Conservation (phyloP, 495 filamentous ascomycete genomes). For the Aspergillus carlsbadensis region DNA sequence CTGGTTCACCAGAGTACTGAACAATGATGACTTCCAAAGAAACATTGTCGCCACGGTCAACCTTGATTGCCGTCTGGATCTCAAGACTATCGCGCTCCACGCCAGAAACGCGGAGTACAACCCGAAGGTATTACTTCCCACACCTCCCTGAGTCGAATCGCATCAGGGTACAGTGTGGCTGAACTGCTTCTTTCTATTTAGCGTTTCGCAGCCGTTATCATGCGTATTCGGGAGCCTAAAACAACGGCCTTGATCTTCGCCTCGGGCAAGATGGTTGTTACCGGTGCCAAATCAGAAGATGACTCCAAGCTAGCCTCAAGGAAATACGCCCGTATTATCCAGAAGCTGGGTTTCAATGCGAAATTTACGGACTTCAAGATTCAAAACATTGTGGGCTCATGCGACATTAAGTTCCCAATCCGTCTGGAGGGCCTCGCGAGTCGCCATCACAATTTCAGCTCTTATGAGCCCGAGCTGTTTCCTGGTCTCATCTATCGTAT, state of each 20-base stretch:
- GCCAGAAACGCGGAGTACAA: slow-evolving; percentile 99
- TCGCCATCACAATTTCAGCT: slow-evolving; percentile 98
- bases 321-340: slow-evolving; percentile 99
- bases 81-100: slow-evolving; percentile 98
- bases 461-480: slow-evolving; percentile 98
- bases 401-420: slow-evolving; percentile 99
- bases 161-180: slow-evolving; percentile 47
- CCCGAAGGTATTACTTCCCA: slow-evolving; percentile 71
- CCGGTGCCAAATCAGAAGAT: slow-evolving; percentile 97
- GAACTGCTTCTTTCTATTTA: slow-evolving; percentile 46
- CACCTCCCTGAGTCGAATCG: slow-evolving; percentile 40
- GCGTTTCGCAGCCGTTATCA: slow-evolving; percentile 99
- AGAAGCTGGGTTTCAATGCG: slow-evolving; percentile 99
- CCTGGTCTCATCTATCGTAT: slow-evolving; percentile 99
- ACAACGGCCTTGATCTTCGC: slow-evolving; percentile 98
- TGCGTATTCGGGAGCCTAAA: slow-evolving; percentile 99
- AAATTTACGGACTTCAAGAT: slow-evolving; percentile 99
- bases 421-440: slow-evolving; percentile 92
- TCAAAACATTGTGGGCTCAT: slow-evolving; percentile 98
- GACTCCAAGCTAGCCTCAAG: slow-evolving; percentile 94
- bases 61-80: slow-evolving; percentile 93
- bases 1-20: slow-evolving; percentile 49
- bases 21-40: slow-evolving; percentile 68
- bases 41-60: slow-evolving; percentile 99
- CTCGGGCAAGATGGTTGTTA: slow-evolving; percentile 99